phyloP scores from a whole-genome alignment of 805 yeast species.

The Isabelozyma rhagii region DNA sequence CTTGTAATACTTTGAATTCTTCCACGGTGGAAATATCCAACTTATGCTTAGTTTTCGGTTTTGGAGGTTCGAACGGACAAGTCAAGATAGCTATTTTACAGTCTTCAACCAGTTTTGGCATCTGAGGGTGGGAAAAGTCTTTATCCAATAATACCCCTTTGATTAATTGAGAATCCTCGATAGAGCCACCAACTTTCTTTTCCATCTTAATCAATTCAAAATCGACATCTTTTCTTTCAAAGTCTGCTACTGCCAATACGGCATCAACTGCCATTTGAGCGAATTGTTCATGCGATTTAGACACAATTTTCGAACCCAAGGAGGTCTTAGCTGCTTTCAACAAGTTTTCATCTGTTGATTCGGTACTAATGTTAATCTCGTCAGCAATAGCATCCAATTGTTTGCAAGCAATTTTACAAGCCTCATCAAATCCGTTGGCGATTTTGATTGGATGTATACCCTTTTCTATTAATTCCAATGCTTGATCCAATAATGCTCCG shows the following conservation, averaged over 20 bases:
- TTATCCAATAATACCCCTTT: constrained; percentile 93
- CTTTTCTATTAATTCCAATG: constrained; percentile 88
- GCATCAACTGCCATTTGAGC: constrained; percentile 98
- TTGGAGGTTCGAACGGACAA: constrained; percentile 99
- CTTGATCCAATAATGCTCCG: constrained; percentile 91
- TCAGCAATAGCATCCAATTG: constrained; percentile 77
- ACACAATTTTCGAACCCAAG: constrained; percentile 91
- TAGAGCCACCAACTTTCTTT: constrained; percentile 92
- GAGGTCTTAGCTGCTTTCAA: constrained; percentile 93
- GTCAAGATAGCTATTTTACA: constrained; percentile 93
- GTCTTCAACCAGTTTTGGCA: constrained; percentile 78
- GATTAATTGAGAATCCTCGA: constrained; percentile 80
- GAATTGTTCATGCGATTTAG: constrained; percentile 89
- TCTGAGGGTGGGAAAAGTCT: constrained; percentile 97
- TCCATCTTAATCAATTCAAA: constrained; percentile 94
- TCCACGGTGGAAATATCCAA: constrained; percentile 90
- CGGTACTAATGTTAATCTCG: constrained; percentile 49
- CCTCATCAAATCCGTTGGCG: constrained; percentile 96
- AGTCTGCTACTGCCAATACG: constrained; percentile 86
- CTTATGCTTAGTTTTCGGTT: constrained; percentile 98
- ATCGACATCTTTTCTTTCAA: constrained; percentile 91
- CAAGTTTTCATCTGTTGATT: constrained; percentile 52
- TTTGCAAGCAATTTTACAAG: constrained; percentile 84
- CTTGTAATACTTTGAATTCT: constrained; percentile 87
- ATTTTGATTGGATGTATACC: constrained; percentile 97